These are phyloP conservation scores for Trichophaea hybrida DNA, from an alignment of 2,329 filamentous ascomycete species.

Conservation along the genomic window DNA sequence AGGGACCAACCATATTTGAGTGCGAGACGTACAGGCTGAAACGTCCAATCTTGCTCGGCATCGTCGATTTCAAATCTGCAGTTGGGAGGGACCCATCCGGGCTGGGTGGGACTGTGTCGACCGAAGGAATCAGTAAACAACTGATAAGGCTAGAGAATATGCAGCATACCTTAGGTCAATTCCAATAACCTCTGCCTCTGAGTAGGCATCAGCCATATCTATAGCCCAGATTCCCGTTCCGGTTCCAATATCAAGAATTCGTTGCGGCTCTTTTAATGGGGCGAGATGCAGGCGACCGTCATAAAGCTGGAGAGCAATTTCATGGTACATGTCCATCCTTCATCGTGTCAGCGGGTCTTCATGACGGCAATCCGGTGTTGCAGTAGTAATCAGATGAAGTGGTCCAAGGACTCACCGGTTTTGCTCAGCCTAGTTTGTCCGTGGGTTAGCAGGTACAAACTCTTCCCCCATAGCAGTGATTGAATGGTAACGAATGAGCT, in stretches of 20 bases:
- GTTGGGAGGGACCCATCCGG: conserved; percentile 29
- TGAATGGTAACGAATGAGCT: no score
- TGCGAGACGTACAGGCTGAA: conserved; percentile 6
- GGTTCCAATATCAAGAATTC: conserved; percentile 43
- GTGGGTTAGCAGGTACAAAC: no score
- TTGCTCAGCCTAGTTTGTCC: no score
- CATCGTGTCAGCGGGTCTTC: not conserved
- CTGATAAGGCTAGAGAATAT: not conserved
- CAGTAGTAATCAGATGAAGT: no score
- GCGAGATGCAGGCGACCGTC: not conserved
- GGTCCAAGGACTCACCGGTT: no score
- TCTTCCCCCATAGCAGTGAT: no score
- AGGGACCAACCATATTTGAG: no score
- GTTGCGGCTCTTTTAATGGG: not conserved
- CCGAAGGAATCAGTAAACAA: conserved; percentile 12
- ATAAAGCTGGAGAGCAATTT: not conserved
- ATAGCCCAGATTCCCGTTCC: conserved; percentile 48
- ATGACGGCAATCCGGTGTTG: no score
- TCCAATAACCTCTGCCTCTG: conserved; percentile 16
- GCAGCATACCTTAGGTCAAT: conserved; percentile 26
- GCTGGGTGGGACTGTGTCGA: conserved; percentile 28
- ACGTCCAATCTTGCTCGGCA: conserved; percentile 23
- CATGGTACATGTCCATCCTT: not conserved
- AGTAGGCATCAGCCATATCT: conserved; percentile 7
- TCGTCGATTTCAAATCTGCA: conserved; percentile 29